A percentile compares a stretch with the other conserved stretches of the same genome.
These are phyloP conservation scores for Pestalotiopsis sp. DNA, from an alignment of 2,329 filamentous ascomycete genomes.

Conservation along the genomic window DNA sequence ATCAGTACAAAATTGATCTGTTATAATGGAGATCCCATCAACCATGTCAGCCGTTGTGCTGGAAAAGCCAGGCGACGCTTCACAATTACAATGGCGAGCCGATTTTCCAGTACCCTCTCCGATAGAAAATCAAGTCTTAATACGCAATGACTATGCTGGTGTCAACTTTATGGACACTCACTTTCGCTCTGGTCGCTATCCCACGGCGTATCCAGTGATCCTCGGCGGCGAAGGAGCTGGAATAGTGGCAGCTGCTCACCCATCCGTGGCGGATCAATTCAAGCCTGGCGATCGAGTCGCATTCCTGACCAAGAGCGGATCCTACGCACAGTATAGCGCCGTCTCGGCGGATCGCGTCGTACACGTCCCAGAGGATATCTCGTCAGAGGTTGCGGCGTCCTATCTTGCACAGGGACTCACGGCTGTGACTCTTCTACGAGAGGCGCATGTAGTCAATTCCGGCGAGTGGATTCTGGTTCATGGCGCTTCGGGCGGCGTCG, in stretches of 20 bases:
- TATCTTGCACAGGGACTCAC: constrained; percentile 80
- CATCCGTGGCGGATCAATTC: background rate
- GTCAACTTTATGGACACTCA: constrained; percentile 93
- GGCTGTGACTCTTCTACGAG: constrained; percentile 76
- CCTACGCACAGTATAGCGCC: background rate
- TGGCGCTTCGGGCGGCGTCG: constrained; percentile 85
- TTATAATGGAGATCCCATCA: background rate
- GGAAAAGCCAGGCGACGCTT: background rate
- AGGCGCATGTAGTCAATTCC: constrained; percentile 73
- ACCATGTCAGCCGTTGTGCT: background rate
- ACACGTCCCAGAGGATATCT: background rate
- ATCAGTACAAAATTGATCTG: background rate
- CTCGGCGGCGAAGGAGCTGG: constrained; percentile 28
- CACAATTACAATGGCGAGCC: background rate
- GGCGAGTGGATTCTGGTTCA: constrained; percentile 85
- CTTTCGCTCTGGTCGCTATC: constrained; percentile 84
- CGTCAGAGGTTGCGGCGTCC: background rate
- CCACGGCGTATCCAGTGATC: constrained; percentile 65
- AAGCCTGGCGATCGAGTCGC: background rate
- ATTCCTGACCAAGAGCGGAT: background rate
- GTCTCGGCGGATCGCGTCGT: constrained; percentile 39
- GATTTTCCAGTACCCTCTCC: background rate
- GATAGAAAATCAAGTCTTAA: constrained; percentile 56
- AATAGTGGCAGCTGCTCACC: background rate
- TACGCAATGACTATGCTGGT: constrained; percentile 79